Percentiles rank a stretch among this genome's conserved stretches.
Conservation (phyloP, 2,329 filamentous ascomycete genomes). For the Dothideomycetidae sp. region DNA sequence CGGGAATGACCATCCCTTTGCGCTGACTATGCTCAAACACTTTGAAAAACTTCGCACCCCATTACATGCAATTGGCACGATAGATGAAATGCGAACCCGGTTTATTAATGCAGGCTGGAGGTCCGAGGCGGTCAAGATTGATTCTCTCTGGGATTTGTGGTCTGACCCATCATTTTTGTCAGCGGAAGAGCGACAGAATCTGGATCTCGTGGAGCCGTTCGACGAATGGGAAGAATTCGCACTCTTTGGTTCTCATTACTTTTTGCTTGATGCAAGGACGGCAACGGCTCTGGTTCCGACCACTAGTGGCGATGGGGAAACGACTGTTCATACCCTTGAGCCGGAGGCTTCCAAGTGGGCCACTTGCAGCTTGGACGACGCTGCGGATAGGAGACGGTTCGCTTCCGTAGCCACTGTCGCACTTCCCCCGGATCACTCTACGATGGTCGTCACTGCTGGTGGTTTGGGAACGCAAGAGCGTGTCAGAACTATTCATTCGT, state of each 20-base stretch:
- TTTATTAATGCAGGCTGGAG: conserved; percentile 59
- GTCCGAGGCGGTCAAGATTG: conserved; percentile 36
- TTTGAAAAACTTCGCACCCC: conserved; percentile 70
- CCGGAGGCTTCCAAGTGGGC: background rate
- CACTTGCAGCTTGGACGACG: background rate
- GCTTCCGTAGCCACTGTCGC: conserved; percentile 18
- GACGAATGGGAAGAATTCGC: conserved; percentile 96
- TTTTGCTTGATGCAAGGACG: conserved; percentile 50
- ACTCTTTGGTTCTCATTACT: conserved; percentile 72
- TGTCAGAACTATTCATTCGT: conserved; percentile 32
- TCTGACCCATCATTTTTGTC: conserved; percentile 51
- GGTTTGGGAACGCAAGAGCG: conserved; percentile 36
- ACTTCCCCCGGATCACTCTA: background rate
- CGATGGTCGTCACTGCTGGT: conserved; percentile 19
- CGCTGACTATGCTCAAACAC: conserved; percentile 68
- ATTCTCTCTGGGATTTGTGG: conserved; percentile 76
- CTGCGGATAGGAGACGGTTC: conserved; percentile 22
- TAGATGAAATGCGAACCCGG: conserved; percentile 51
- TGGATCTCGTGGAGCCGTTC: conserved; percentile 68
- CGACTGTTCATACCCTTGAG: background rate
- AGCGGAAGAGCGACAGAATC: conserved; percentile 40
- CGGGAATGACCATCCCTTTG: conserved; percentile 67
- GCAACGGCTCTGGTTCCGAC: background rate
- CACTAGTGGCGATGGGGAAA: background rate
- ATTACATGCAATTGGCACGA: conserved; percentile 53